Evolutionary conservation across 2,329 filamentous ascomycete species (phyloP).

Genomic region (Exophiala viscosa): DNA sequence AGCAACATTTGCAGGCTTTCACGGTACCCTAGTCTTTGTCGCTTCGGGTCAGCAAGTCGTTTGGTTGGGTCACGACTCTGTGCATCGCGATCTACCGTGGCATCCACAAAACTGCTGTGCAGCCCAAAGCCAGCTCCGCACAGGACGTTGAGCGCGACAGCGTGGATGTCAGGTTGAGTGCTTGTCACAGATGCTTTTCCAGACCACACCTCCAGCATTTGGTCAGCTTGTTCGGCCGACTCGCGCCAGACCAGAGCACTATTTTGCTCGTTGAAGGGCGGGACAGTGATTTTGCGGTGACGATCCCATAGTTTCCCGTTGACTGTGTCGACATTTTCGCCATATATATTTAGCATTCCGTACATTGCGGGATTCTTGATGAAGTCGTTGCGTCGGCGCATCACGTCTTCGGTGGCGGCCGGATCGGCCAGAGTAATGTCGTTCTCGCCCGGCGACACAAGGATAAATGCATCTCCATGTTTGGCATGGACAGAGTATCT

Average conservation of each 20-base stretch:
- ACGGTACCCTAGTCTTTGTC: constrained; percentile 15
- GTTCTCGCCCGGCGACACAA: constrained; percentile 18
- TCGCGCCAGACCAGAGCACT: constrained; percentile 41
- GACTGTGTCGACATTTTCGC: constrained; percentile 22
- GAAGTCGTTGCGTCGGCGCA: constrained; percentile 15
- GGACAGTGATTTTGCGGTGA: constrained; percentile 42
- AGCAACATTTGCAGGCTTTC: constrained; percentile 15
- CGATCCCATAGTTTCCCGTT: constrained; percentile 37
- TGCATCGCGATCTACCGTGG: background rate
- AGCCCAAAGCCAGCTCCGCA: constrained; percentile 28
- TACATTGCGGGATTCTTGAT: constrained; percentile 20
- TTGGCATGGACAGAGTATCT: constrained; percentile 12
- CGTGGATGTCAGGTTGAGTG: constrained; percentile 24
- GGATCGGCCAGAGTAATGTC: constrained; percentile 21
- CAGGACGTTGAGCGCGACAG: constrained; percentile 28
- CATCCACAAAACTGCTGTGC: constrained; percentile 17
- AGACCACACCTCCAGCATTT: constrained; percentile 31
- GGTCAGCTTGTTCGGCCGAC: constrained; percentile 31
- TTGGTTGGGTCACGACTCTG: background rate
- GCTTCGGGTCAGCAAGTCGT: background rate
- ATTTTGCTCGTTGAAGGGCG: constrained; percentile 45
- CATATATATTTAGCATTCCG: constrained; percentile 21
- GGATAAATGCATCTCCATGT: constrained; percentile 21
- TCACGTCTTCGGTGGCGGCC: constrained; percentile 13
- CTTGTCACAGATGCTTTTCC: constrained; percentile 16